Base-by-base conservation (phyloP, 148 eudicot species). In the Camellia granthamiana region DNA sequence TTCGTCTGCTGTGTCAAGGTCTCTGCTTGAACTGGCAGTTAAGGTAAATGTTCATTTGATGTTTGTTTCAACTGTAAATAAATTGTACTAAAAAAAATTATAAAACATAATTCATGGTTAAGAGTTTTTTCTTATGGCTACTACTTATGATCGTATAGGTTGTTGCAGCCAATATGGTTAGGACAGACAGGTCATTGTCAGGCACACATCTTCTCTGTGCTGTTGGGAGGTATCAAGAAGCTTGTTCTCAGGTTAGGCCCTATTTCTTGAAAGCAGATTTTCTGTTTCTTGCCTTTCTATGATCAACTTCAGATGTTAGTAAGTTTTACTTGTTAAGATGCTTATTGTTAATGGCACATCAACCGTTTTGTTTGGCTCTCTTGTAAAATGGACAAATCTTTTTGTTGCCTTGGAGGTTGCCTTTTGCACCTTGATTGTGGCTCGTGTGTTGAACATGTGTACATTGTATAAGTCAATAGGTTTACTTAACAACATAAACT, bases 171-270 rank as follows among this genome's bases (percentile, higher is more conserved):
- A 96, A 94, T 86, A 96, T 96, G 99, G 99, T 96, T 64, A 87
- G 99, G 84, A 93, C 92, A 72, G 99, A 94, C 85, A 89, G 92
- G 85, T 93, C 98, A 65, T 89, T 96, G 80, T 92, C 97, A 43
- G 99, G 99, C 55, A 94, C 91, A 72, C 99, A 96, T 87, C 96
- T 96, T 83, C 97, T 96, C 12, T 96, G 99, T 81, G 99, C 98
- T 73, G 99, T 96, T 78, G 99, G 99, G 75, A 94, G 93, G 86
- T 89, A 92, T 89, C 99, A 94, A 83, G 99, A 96, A 91, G 99
- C 99, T 72, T 96, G 99, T 83, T 96, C 99, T 69, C 99, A 96
- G 98, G 99, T 94, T 75, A 66, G 78, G 71, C 76, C 60, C 52
- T 80, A 15, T 82, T 42, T 54, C 21, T 71, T 63, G 46, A 69